Conservation (phyloP, 352 stramenopile genomes). For the Pythium brassicae region DNA sequence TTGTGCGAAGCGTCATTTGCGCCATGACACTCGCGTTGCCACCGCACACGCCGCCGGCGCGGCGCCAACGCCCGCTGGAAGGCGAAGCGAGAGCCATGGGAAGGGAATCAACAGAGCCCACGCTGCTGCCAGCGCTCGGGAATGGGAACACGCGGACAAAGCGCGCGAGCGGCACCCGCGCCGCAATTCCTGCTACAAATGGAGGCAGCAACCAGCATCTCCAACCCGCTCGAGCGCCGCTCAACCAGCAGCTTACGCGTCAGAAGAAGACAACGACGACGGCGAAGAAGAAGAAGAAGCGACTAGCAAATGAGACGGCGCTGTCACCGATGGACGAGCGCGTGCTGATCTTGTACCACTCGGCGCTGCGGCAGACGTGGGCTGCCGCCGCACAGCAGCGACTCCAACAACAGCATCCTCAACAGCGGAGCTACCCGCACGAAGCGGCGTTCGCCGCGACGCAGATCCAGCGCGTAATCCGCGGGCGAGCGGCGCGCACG, state of each 20-base stretch:
- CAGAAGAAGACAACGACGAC: neutral
- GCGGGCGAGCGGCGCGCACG: slow-evolving; percentile 27
- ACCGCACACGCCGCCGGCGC: neutral
- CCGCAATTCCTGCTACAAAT: too few species aligned
- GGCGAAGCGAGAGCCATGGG: too few species aligned
- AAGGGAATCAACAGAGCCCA: too few species aligned
- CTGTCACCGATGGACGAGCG: slow-evolving; percentile 47
- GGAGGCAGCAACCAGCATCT: neutral
- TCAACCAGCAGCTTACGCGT: too few species aligned
- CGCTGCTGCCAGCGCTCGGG: neutral
- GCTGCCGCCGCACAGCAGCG: neutral
- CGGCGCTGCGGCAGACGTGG: slow-evolving; percentile 37
- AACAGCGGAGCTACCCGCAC: slow-evolving; percentile 22
- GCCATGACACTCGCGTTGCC: slow-evolving; percentile 5
- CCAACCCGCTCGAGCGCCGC: too few species aligned
- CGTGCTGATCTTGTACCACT: slow-evolving; percentile 60
- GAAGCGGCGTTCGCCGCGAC: slow-evolving; percentile 57
- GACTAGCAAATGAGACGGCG: neutral
- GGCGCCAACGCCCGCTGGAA: neutral
- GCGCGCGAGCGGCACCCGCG: too few species aligned
- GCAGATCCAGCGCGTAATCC: slow-evolving; percentile 50
- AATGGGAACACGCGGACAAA: neutral
- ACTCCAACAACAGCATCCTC: neutral
- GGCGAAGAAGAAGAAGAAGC: neutral
- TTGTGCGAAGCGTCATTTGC: too few species aligned